phyloP scores from a whole-genome alignment of 2,329 filamentous ascomycete species.

The Fusarium sp. region DNA sequence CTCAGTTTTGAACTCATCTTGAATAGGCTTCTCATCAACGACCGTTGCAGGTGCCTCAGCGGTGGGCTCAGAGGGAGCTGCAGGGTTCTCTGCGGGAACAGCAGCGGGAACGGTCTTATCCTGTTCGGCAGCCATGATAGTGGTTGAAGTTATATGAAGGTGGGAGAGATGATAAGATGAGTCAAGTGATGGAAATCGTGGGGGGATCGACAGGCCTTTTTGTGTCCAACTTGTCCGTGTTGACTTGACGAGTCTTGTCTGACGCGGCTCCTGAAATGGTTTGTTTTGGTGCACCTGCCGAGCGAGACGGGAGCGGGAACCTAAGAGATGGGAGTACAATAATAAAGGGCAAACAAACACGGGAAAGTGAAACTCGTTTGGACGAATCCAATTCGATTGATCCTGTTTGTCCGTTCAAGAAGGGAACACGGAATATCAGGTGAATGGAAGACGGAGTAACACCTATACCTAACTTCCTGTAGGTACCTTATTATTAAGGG shows the following conservation, averaged over 20 bases:
- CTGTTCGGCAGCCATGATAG: conserved; percentile 49
- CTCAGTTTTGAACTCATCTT: conserved; percentile 2
- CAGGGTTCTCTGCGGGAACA: conserved; percentile 20
- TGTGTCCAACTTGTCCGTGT: conserved; percentile 9
- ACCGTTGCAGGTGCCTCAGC: conserved; percentile 3
- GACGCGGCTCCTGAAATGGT: conserved; percentile 15
- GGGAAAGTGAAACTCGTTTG: conserved; percentile 20
- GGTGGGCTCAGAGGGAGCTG: conserved; percentile 2
- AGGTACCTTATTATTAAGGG: conserved; percentile 23
- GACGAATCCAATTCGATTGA: neutral
- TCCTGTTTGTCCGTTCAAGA: conserved; percentile 10
- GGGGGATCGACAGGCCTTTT: neutral
- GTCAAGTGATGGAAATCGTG: neutral
- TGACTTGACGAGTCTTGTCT: conserved; percentile 23
- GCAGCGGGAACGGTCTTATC: conserved; percentile 35
- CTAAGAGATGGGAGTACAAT: conserved; percentile 10
- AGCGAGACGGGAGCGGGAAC: conserved; percentile 18
- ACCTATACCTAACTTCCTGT: neutral
- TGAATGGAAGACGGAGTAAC: neutral
- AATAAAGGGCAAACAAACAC: conserved; percentile 23
- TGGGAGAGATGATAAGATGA: neutral
- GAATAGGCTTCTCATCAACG: conserved; percentile 23
- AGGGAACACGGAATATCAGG: neutral
- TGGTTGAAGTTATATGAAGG: neutral
- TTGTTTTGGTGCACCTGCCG: conserved; percentile 14